Percentiles rank a stretch among this genome's conserved stretches.
Evolutionary conservation across 352 stramenopile species (phyloP).

Genomic region (Thraustotheca clavata): DNA sequence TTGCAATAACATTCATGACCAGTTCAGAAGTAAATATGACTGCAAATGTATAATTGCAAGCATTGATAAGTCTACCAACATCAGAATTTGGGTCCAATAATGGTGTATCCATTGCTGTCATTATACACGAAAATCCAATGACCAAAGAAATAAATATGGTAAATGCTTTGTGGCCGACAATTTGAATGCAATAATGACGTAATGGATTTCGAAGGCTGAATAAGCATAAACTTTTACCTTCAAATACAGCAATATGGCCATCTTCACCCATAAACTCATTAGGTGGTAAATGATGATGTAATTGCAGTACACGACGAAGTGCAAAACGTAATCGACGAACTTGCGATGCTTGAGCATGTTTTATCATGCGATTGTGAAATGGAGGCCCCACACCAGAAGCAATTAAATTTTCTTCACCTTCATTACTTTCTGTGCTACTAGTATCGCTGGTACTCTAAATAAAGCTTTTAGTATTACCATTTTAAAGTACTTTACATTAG

Average conservation of each 20-base stretch:
- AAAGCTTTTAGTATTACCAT: too few species aligned
- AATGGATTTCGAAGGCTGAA: slow-evolving; percentile 37
- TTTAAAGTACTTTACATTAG: too few species aligned
- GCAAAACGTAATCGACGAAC: not conserved
- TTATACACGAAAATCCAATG: slow-evolving; percentile 44
- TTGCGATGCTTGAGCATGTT: not conserved
- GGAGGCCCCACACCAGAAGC: not conserved
- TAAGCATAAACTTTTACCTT: slow-evolving; percentile 33
- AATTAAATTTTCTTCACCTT: slow-evolving; percentile 18
- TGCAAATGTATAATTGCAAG: slow-evolving; percentile 76
- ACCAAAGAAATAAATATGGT: not conserved
- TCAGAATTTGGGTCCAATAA: slow-evolving; percentile 45
- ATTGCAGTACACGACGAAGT: not conserved
- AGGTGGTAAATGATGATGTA: not conserved
- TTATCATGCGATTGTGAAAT: not conserved
- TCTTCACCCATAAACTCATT: too few species aligned
- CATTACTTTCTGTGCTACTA: too few species aligned
- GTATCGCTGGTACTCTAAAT: too few species aligned
- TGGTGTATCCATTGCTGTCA: slow-evolving; percentile 82
- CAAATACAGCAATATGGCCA: not conserved
- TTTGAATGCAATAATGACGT: slow-evolving; percentile 14
- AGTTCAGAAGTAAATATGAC: slow-evolving; percentile 77
- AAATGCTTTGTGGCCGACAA: not conserved
- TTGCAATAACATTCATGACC: slow-evolving; percentile 67
- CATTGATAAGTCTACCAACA: slow-evolving; percentile 39